Base-by-base conservation (phyloP, 2,329 filamentous ascomycete species). In the Calonectria pseudoreteaudii region DNA sequence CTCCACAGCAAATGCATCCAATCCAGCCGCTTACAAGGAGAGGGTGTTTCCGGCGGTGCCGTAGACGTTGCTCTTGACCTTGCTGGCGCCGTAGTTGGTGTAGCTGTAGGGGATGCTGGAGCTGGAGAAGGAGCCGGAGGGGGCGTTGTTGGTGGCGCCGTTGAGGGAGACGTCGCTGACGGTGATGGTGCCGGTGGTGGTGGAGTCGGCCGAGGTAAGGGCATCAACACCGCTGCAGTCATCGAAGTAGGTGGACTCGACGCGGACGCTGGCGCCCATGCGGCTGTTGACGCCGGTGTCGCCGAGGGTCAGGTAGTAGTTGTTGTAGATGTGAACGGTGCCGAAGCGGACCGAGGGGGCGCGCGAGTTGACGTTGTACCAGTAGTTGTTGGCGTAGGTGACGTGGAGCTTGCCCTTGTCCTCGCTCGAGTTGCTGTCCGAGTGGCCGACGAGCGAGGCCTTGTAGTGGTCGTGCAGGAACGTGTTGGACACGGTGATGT, bases 351-450 rank as follows among this genome's bases (percentile, higher is more conserved):
- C 81, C 4, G 88, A 90, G 6, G 93, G 92, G 0, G 85, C 86
- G 70, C 92, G 92, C 10, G 90, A 92, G 87, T 92, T 91, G 81
- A 93, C 83, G 86, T 93, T 92, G 77, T 81, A 80, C 87, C 88
- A 93, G 86, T 90, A 87, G 88, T 94, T 94, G 87, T 93, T 90
- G 84, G 88, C 88, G 82, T 92, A 93, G 70, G 92, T 94, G 69
- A 94, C 86, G 80, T 86, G 89, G 58, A 94, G 86, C 80, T 91
- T 87, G 76, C 92, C 92, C 10, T 81, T 89, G 84, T 94, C 92
- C 80, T 92, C 89, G 53, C 77, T 83, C 23, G 79, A 84, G 84
- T 92, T 92, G 83, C 71, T 87, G 85, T 92, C 89, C 20, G 87
- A 89, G 87, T 93, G 91, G 26, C 90, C 91, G 75, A 92, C 85